Base-by-base conservation (phyloP, 2,329 filamentous ascomycete genomes). In the Aspergillus sp. region DNA sequence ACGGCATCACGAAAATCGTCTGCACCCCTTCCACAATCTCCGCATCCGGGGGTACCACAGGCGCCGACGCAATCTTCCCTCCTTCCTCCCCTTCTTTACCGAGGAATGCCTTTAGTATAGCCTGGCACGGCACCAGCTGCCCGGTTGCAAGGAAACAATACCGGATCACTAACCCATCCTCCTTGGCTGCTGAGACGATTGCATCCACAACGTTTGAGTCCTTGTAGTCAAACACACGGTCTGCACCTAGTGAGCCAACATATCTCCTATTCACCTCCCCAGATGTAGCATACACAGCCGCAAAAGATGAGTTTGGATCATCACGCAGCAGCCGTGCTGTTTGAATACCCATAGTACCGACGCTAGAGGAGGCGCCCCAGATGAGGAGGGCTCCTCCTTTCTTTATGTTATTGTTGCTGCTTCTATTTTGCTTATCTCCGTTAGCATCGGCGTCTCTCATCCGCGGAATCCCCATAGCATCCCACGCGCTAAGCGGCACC, bases 281-380 rank as follows among this genome's bases (percentile, higher is more conserved):
- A 0, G 77, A 70, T 0, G 75, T 76, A 6, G 77, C 76, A 31
- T 80, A 80, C 4, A 80, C 77, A 3, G 75, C 73, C 0, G 70
- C 70, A 43, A 76, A 68, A 17, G 68, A 52, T 52, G 75, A 73
- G 21, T 46, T 51, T 1, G 5, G 56, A 53, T 78, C 67, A 9
- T 75, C 64, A 1, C 74, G 71, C 15, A 80, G 58, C 4, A 76
- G 2, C 3, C 70, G 68, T 7, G 72, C 77, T 3, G 52, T 71
- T 59, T 80, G 77, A 4, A 80, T 76, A 0, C 74, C 75, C 74
- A 80, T 77, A 0, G 72, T 76, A 2, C 77, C 78, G 2, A 80
- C 73, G 45, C 78, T 80, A 0, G 77, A 79, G 9, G 60, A 78
- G 4, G 73, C 78, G 1, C 78, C 78, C 78, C 77, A 80, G 33